phyloP scores from a whole-genome alignment of 257 asterid species.

The Solanum bulbocastanum region DNA sequence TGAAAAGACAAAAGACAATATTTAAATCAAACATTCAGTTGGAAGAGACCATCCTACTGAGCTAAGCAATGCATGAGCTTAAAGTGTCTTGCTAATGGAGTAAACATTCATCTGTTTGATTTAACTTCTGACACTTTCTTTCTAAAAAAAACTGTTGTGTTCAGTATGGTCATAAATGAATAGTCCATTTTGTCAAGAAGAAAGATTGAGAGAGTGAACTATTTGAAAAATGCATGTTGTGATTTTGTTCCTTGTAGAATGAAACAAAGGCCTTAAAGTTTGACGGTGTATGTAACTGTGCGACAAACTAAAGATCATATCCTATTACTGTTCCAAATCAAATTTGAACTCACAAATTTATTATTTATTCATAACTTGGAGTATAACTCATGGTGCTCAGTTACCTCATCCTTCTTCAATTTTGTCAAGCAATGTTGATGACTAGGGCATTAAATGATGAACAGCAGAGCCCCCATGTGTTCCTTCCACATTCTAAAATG shows the following conservation, averaged over 20 bases:
- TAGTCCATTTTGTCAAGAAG: not conserved
- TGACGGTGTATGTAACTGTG: not conserved
- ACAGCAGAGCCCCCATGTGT: no score
- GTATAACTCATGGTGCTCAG: not conserved
- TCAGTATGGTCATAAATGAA: not conserved
- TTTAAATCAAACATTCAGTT: not conserved
- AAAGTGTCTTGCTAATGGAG: not conserved
- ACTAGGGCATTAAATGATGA: not conserved
- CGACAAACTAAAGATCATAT: not conserved
- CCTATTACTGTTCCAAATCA: not conserved
- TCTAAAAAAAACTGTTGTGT: not conserved
- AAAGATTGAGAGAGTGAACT: not conserved
- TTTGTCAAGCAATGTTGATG: not conserved
- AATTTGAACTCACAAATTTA: not conserved
- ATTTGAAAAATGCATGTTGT: not conserved
- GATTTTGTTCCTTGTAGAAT: not conserved
- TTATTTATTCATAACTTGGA: not conserved
- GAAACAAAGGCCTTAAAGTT: not conserved
- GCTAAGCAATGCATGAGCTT: not conserved
- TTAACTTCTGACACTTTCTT: not conserved
- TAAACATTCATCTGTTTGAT: not conserved
- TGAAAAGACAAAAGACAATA: not conserved
- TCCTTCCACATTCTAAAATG: not conserved
- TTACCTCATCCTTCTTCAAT: not conserved
- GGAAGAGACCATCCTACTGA: not conserved